A percentile compares a stretch with the other conserved stretches of the same genome.
These are phyloP conservation scores for Pugionium dolabratum DNA, from an alignment of 345 rosid species.

Conservation along the genomic window DNA sequence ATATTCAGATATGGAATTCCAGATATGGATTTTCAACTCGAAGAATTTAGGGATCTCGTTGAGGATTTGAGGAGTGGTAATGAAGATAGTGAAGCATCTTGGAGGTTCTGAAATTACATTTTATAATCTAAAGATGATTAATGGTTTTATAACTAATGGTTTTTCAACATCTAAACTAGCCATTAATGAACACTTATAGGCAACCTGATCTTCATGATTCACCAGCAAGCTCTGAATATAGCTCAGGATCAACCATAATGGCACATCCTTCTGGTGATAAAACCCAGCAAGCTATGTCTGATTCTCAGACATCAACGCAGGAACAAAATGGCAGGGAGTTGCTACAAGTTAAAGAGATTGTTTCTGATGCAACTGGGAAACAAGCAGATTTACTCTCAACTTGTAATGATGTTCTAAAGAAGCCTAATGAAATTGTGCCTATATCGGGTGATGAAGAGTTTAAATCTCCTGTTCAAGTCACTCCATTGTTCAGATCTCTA, in stretches of 20 bases:
- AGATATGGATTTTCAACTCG: conserved; percentile 65
- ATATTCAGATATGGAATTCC: conserved; percentile 50
- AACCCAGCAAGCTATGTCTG: conserved; percentile 49
- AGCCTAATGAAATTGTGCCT: conserved; percentile 47
- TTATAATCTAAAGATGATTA: neutral
- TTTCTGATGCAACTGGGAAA: conserved; percentile 42
- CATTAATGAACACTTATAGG: conserved; percentile 43
- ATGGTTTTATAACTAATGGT: neutral
- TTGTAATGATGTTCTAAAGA: conserved; percentile 45
- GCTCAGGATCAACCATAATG: conserved; percentile 76
- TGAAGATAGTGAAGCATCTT: conserved; percentile 64
- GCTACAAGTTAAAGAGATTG: conserved; percentile 47
- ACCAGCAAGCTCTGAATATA: conserved; percentile 85
- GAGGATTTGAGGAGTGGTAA: conserved; percentile 62
- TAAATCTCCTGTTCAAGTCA: conserved; percentile 81
- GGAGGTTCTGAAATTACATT: conserved; percentile 56
- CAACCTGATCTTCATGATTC: conserved; percentile 82
- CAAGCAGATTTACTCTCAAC: conserved; percentile 51
- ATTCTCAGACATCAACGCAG: conserved; percentile 42
- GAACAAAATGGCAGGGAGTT: conserved; percentile 44
- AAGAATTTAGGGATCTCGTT: conserved; percentile 67
- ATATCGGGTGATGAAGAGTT: conserved; percentile 55
- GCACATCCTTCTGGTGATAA: conserved; percentile 46
- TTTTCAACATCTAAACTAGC: no score
- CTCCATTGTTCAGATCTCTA: conserved; percentile 93